Evolutionary conservation across 495 filamentous ascomycete genomes (phyloP).

Genomic region (Apiosordaria backusii): DNA sequence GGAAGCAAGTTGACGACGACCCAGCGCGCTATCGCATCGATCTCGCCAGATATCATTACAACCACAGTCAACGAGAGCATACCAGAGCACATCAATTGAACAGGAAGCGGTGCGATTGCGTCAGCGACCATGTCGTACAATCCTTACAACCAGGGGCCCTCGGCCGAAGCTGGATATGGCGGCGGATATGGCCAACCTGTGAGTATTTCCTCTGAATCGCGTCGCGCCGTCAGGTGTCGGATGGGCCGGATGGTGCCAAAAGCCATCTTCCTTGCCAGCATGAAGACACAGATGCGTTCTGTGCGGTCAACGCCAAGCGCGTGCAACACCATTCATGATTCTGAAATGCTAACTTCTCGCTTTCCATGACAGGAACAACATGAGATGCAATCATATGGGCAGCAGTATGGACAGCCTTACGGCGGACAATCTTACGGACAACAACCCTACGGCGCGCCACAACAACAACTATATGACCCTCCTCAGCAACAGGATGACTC

Average conservation of each 20-base stretch:
- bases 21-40: not conserved
- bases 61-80: not conserved
- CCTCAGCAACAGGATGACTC: conserved; percentile 20
- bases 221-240: not conserved
- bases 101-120: conserved; percentile 7
- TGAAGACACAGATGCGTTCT: not conserved
- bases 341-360: not conserved
- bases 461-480: conserved; percentile 15
- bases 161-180: conserved; percentile 45
- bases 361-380: conserved; percentile 33
- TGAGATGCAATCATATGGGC: conserved; percentile 37
- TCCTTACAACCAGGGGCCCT: conserved; percentile 44
- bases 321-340: not conserved
- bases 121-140: conserved; percentile 44
- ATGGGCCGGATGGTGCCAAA: not conserved
- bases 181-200: conserved; percentile 32
- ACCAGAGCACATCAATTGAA: conserved; percentile 18
- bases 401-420: conserved; percentile 24
- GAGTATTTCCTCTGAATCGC: conserved; percentile 16
- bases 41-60: not conserved
- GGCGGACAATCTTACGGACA: conserved; percentile 5
- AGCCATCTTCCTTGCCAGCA: not conserved
- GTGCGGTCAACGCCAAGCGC: not conserved
- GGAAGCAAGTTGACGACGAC: not conserved
- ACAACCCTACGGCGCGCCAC: conserved; percentile 12